Evolutionary conservation across 1,284 basidiomycete species (phyloP), one percentile per base, ranked within the genome.

Genomic region (Crucibulum parvulum): DNA sequence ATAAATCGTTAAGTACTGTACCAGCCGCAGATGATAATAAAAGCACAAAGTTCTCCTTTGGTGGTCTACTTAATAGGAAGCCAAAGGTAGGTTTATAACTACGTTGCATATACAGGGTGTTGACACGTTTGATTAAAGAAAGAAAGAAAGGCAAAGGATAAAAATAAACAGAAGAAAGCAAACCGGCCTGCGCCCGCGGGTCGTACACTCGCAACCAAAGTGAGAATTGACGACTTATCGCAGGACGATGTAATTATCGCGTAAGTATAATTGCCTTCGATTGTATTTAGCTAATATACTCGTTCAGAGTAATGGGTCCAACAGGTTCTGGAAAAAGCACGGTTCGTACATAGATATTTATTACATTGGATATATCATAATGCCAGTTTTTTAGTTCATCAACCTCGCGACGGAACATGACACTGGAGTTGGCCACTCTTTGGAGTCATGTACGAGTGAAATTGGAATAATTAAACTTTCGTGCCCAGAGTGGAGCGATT

Each of bases 241-340:
- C 11, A 46, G 48, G 62, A 56, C 35, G 61, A 65, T 51, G 56
- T 62, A 41, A 52, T 62, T 18, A 59, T 62, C 36, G 63, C 56
- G 61, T 62, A 46, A 58, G 46, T 56, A 11, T 10, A 24, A 10
- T 15, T n/a, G 7, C 6, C 6, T 4, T 34, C 10, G 51, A n/a
- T 39, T 34, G 31, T 31, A 1, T 13, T 8, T 43, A 7, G 16
- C 16, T 10, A 24, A 35, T 10, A 48, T 10, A 10, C 8, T 48
- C 46, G 9, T 11, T 18, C 24, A 60, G 58, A 51, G 10, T 60
- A 15, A 41, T 60, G 16, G 58, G 58, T n/a, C 55, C 48, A n/a
- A 16, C 58, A 36, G 58, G 58, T 11, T 51, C 58, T 15, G 58
- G 58, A 3, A 56, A 45, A 41, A 60, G 55, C 47, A 60, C 46